Base-by-base conservation (phyloP, 345 rosid genomes). In the Brassica cretica region DNA sequence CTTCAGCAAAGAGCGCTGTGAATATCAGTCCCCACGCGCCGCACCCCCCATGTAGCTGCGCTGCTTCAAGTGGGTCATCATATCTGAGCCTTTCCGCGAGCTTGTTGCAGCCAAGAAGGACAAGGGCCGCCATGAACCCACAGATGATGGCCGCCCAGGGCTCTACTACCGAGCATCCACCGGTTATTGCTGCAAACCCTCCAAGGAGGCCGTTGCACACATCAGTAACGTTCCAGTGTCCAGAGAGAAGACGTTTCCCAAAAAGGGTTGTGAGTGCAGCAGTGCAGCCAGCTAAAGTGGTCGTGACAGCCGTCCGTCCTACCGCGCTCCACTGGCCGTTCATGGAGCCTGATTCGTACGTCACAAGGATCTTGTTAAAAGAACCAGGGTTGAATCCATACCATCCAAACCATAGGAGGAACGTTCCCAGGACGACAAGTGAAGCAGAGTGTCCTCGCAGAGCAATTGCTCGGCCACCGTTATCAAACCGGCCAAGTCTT, bases 141-240 rank as follows among this genome's bases (percentile, higher is more conserved):
- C 98, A 93, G 0, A 93, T 66, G 70, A 93, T 80, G 2, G 96
- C 93, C 0, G 94, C 96, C 96, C 97, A 89, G 0, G 96, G 97
- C 55, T 92, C 96, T 0, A 89, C 97, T 15, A 90, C 97, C 0
- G 97, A 81, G 53, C 94, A 92, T 0, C 94, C 96, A 0, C 93
- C 84, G 14, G 96, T 92, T 44, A 92, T 92, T 0, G 97, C 96
- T 2, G 94, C 97, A 41, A 93, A 90, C 5, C 98, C 96, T 5
- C 96, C 94, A 1, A 93, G 76, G 8, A 93, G 83, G 14, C 98
- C 96, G 16, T 93, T 93, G 8, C 96, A 93, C 1, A 91, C 98
- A 10, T 88, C 94, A 0, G 76, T 78, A 0, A 93, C 96, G 32
- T 88, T 90, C 96, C 96, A 93, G 12, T 93, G 94, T 6, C 93